Percentiles rank a stretch among this genome's conserved stretches.
Conservation (phyloP, 2,329 filamentous ascomycete genomes). For the Trichoderma endophyticum region DNA sequence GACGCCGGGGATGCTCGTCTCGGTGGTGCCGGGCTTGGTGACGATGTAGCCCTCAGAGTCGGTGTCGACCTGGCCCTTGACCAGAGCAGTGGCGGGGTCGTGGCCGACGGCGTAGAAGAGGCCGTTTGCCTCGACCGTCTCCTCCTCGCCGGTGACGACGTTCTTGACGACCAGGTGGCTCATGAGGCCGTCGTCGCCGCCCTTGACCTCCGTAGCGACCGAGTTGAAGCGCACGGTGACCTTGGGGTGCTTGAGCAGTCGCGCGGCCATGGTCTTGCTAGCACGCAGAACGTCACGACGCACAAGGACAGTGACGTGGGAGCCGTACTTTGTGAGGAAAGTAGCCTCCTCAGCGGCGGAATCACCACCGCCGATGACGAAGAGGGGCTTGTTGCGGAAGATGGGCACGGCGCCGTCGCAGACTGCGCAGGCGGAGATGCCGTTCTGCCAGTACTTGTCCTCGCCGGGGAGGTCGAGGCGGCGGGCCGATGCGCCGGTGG, state of each 20-base stretch:
- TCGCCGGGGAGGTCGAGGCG: slow-evolving; percentile 81
- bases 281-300: slow-evolving; percentile 83
- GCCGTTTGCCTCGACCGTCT: slow-evolving; percentile 85
- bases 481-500: slow-evolving; percentile 88
- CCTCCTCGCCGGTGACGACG: slow-evolving; percentile 68
- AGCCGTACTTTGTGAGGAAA: slow-evolving; percentile 96
- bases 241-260: slow-evolving; percentile 80
- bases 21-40: slow-evolving; percentile 82
- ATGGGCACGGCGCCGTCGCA: slow-evolving; percentile 97
- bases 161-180: slow-evolving; percentile 82
- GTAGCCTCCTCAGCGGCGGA: slow-evolving; percentile 96
- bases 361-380: slow-evolving; percentile 95
- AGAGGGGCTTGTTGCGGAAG: slow-evolving; percentile 92
- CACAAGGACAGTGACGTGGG: slow-evolving; percentile 91
- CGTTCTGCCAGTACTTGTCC: slow-evolving; percentile 95
- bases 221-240: slow-evolving; percentile 86
- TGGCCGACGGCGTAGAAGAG: slow-evolving; percentile 98
- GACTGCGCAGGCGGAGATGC: slow-evolving; percentile 93
- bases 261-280: slow-evolving; percentile 85
- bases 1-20: slow-evolving; percentile 85
- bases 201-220: slow-evolving; percentile 77
- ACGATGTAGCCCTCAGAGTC: slow-evolving; percentile 89
- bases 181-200: slow-evolving; percentile 84
- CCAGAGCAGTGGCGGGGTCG: slow-evolving; percentile 84
- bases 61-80: slow-evolving; percentile 85